These are phyloP conservation scores for Cladophialophora exuberans DNA, from an alignment of 2,329 filamentous ascomycete genomes.

Conservation along the genomic window DNA sequence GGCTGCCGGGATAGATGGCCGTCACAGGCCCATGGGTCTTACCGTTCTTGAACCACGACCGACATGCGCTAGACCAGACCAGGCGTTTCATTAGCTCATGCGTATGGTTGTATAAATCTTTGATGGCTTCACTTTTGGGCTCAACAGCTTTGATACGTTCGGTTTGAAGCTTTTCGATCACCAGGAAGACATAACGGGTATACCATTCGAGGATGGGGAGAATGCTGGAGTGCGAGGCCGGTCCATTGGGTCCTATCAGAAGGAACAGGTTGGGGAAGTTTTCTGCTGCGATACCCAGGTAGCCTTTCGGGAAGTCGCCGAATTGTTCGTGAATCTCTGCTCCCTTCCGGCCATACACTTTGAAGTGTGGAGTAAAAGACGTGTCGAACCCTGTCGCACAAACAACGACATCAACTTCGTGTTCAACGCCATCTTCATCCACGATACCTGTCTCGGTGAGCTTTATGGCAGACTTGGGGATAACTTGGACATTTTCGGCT, in stretches of 20 bases:
- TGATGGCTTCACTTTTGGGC: conserved; percentile 34
- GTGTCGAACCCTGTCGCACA: conserved; percentile 46
- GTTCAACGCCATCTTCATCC: conserved; percentile 42
- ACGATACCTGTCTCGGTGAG: conserved; percentile 47
- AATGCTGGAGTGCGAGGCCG: conserved; percentile 35
- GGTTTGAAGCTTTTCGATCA: conserved; percentile 35
- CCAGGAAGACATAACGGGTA: conserved; percentile 33
- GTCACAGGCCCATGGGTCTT: conserved; percentile 28
- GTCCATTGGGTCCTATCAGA: conserved; percentile 36
- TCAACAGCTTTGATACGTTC: conserved; percentile 30
- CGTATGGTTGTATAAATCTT: conserved; percentile 45
- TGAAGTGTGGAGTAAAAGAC: conserved; percentile 40
- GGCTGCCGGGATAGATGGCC: conserved; percentile 30
- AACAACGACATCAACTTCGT: conserved; percentile 40
- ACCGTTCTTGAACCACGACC: conserved; percentile 30
- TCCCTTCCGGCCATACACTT: conserved; percentile 38
- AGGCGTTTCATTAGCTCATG: conserved; percentile 44
- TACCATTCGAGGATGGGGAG: conserved; percentile 35
- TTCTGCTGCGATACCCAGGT: conserved; percentile 28
- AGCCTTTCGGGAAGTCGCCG: conserved; percentile 28
- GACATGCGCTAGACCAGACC: conserved; percentile 25
- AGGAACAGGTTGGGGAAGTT: conserved; percentile 37
- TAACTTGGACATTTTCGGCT: conserved; percentile 44
- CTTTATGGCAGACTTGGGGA: conserved; percentile 42
- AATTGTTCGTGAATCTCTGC: conserved; percentile 33